Conservation (phyloP, 192 early-diverging fungal genomes). For the Coemansia sp. region DNA sequence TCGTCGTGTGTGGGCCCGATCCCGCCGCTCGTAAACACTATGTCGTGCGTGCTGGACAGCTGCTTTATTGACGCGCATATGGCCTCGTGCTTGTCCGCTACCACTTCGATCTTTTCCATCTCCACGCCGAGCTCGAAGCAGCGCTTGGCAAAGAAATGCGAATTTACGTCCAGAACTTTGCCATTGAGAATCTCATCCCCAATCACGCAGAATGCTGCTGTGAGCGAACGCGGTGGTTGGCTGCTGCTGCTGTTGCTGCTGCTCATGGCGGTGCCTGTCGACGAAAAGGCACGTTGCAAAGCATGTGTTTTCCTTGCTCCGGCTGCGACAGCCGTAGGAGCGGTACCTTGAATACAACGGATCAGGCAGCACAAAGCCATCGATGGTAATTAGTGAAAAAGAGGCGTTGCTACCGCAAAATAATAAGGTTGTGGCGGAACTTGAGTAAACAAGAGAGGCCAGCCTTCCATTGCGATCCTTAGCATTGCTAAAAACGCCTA, state of each 20-base stretch:
- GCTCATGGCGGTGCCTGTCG: not conserved
- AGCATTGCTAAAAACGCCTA: no score
- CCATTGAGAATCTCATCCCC: conserved; percentile 77
- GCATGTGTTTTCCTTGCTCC: not conserved
- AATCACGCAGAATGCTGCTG: conserved; percentile 61
- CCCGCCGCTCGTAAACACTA: conserved; percentile 75
- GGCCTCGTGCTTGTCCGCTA: conserved; percentile 30
- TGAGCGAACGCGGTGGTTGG: conserved; percentile 12
- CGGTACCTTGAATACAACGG: not conserved
- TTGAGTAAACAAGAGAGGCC: no score
- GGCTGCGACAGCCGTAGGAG: not conserved
- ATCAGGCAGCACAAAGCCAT: not conserved
- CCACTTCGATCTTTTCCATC: conserved; percentile 58
- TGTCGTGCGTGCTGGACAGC: conserved; percentile 52
- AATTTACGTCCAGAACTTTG: conserved; percentile 67
- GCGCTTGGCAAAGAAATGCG: conserved; percentile 57
- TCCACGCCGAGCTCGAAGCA: conserved; percentile 64
- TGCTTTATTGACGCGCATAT: conserved; percentile 54
- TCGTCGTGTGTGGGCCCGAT: conserved; percentile 73
- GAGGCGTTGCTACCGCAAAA: not conserved
- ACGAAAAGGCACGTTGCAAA: not conserved
- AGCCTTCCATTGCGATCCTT: no score
- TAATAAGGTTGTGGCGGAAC: no score
- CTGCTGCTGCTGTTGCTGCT: not conserved
- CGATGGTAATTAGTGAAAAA: not conserved